These are phyloP conservation scores for Primulina huaijiensis DNA, from an alignment of 257 asterid species.

Conservation along the genomic window DNA sequence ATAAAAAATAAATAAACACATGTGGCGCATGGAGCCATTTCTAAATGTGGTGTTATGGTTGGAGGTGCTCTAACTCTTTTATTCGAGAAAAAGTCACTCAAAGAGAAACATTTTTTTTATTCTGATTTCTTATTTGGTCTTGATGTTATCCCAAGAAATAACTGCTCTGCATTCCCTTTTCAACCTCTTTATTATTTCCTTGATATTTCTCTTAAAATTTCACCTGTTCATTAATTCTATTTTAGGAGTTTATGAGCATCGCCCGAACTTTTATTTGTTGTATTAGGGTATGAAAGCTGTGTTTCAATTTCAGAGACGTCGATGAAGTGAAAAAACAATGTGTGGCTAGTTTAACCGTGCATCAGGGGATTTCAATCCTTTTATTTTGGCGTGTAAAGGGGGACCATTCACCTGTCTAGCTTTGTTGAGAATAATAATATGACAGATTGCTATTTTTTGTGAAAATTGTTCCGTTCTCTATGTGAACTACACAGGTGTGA, in stretches of 20 bases:
- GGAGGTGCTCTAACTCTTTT: too few species aligned
- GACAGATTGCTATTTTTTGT: background rate
- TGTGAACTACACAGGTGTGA: conserved; percentile 69
- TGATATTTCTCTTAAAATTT: background rate
- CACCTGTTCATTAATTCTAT: background rate
- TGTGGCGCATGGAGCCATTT: too few species aligned
- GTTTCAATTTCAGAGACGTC: conserved; percentile 5
- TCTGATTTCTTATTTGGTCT: background rate
- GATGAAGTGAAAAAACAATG: background rate
- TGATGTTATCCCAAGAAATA: background rate
- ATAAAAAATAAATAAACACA: too few species aligned
- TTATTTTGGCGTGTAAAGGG: background rate
- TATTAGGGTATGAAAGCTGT: background rate
- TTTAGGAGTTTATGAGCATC: conserved; percentile 2
- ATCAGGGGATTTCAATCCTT: conserved; percentile 4
- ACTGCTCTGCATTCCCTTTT: background rate
- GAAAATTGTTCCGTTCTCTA: conserved; percentile 1
- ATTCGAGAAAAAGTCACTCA: background rate
- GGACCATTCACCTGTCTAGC: background rate
- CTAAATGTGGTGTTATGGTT: too few species aligned
- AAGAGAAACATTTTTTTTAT: too few species aligned
- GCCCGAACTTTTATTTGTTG: background rate
- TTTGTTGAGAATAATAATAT: background rate
- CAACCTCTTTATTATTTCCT: background rate
- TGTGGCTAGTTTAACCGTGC: background rate